These are phyloP conservation scores for Colletotrichum nymphaeae DNA, from an alignment of 2,329 filamentous ascomycete genomes.

Conservation along the genomic window DNA sequence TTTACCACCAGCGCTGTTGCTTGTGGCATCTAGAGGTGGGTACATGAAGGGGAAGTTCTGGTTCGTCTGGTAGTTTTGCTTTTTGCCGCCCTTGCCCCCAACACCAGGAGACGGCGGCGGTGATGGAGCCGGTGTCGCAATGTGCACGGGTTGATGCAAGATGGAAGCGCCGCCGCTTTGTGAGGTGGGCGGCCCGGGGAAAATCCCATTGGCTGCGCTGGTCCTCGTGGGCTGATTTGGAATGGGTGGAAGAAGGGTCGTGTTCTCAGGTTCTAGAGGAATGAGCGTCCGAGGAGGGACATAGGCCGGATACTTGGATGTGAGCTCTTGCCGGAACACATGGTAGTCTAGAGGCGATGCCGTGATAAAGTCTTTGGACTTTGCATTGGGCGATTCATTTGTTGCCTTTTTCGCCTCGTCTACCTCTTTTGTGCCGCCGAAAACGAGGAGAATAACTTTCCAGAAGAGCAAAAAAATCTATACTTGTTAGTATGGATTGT, in stretches of 20 bases:
- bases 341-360: slow-evolving; percentile 97
- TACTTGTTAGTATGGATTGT: slow-evolving; percentile 37
- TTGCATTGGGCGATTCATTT: slow-evolving; percentile 68
- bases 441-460: slow-evolving; percentile 89
- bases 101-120: slow-evolving; percentile 90
- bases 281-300: slow-evolving; percentile 86
- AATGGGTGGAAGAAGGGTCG: slow-evolving; percentile 87
- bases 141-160: slow-evolving; percentile 94
- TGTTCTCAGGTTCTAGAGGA: slow-evolving; percentile 89
- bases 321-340: slow-evolving; percentile 94
- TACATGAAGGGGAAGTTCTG: slow-evolving; percentile 99
- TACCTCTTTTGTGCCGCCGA: slow-evolving; percentile 82
- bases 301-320: slow-evolving; percentile 97
- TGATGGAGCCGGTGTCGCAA: slow-evolving; percentile 96
- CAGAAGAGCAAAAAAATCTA: slow-evolving; percentile 86
- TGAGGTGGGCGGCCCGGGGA: slow-evolving; percentile 64
- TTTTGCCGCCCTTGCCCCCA: slow-evolving; percentile 94
- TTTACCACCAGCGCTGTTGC: slow-evolving; percentile 91
- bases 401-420: slow-evolving; percentile 79
- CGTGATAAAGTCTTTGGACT: slow-evolving; percentile 83
- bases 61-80: slow-evolving; percentile 99
- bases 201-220: slow-evolving; percentile 70
- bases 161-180: slow-evolving; percentile 79
- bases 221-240: slow-evolving; percentile 77
- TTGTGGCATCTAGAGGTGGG: slow-evolving; percentile 87